Evolutionary conservation across 208 protist genomes (phyloP).

Genomic region (Trypanosoma avium): DNA sequence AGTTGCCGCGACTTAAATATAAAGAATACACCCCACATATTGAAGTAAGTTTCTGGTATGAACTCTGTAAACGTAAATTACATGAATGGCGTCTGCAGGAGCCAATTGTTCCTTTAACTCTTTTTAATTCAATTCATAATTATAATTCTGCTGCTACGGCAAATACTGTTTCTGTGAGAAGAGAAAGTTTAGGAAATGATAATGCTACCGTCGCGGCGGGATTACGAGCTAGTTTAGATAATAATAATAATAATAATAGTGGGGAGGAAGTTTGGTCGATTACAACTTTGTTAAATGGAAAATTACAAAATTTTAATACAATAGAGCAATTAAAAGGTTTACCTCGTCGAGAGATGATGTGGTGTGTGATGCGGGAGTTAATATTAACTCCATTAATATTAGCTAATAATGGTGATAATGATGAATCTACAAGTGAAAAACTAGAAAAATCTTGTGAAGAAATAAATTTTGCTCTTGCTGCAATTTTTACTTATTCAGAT

Average conservation of each 20-base stretch:
- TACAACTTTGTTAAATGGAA: conserved; percentile 21
- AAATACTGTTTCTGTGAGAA: conserved; percentile 38
- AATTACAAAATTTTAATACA: conserved; percentile 44
- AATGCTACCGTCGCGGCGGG: background rate
- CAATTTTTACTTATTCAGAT: conserved; percentile 93
- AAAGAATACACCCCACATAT: conserved; percentile 37
- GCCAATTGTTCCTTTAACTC: conserved; percentile 34
- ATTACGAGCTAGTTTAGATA: no score
- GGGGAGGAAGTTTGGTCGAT: no score
- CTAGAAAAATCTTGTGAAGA: conserved; percentile 32
- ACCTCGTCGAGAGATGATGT: conserved; percentile 22
- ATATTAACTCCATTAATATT: conserved; percentile 31
- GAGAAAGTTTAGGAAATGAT: conserved; percentile 26
- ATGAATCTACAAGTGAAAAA: background rate
- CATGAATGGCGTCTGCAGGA: conserved; percentile 55
- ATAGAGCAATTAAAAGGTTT: conserved; percentile 20
- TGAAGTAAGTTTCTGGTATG: conserved; percentile 64
- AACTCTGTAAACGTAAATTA: conserved; percentile 52
- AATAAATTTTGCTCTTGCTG: conserved; percentile 56
- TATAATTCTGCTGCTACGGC: conserved; percentile 20
- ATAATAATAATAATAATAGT: no score
- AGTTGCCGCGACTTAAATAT: conserved; percentile 29
- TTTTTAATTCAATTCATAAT: conserved; percentile 32
- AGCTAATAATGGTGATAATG: conserved; percentile 7
- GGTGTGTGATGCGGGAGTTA: conserved; percentile 15